Evolutionary conservation across 1,284 basidiomycete species (phyloP), one percentile per base, ranked within the genome.

Genomic region (Fistulinella cinereoalba): DNA sequence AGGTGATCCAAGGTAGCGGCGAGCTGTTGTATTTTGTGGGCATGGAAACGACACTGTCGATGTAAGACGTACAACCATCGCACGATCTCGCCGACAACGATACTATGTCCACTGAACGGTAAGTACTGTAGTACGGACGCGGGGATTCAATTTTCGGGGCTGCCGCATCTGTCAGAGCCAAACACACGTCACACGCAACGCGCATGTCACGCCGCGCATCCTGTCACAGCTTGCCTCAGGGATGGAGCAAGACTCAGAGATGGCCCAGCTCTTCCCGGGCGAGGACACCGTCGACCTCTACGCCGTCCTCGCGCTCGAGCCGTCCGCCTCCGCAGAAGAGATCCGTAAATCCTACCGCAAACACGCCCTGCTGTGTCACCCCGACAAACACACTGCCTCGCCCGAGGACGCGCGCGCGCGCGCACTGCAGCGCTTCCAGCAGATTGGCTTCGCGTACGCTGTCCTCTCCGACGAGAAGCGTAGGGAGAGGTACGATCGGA

Each of bases 381-480:
- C 94, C 5, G 92, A 96, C 71, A 95, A 95, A 64, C 91, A 92
- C 61, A 70, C 80, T 28, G 69, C 72, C 12, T 79, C 86, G 47
- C 71, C 66, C 44, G 79, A 81, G n/a, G 71, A 71, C 28, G 74
- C 77, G 22, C 84, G 83, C 61, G 77, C 80, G 34, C 76, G 77
- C 54, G 82, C 85, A 54, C 80, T 78, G 11, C 72, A 70, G 51
- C 83, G 85, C 65, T 97, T 97, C 62, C 92, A 95, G 60, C 85
- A 90, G 61, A 77, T 97, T 54, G 90, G 93, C 0, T 96, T 94
- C 60, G 90, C 94, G 13, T 97, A 94, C 67, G 75, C 89, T 1
- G 83, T 97, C 0, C 74, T 97, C 25, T 78, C 83, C 41, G 92
- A 97, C 56, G 83, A 83, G 51, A 83, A 80, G 61, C 71, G 84